phyloP scores from a whole-genome alignment of 352 stramenopile genomes.

The Pythium chondricola region DNA sequence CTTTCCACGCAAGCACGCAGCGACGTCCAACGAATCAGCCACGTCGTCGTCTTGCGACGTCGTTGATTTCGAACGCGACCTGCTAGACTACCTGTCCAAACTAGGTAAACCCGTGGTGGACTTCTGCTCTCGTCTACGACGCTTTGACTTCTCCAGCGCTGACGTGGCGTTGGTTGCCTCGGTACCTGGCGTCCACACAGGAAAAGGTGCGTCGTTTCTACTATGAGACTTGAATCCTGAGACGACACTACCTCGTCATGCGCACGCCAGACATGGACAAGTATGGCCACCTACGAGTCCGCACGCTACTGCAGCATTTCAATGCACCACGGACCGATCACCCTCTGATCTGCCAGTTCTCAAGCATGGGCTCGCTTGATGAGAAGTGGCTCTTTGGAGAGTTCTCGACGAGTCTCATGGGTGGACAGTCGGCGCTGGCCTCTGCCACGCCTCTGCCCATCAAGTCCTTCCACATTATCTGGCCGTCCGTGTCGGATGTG shows the following conservation, averaged over 20 bases:
- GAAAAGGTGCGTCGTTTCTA: slow-evolving; percentile 34
- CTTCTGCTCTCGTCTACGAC: slow-evolving; percentile 37
- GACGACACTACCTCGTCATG: background rate
- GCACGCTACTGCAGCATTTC: slow-evolving; percentile 47
- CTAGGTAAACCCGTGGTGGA: slow-evolving; percentile 34
- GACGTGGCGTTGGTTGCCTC: slow-evolving; percentile 56
- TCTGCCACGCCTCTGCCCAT: slow-evolving; percentile 25
- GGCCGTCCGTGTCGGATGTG: slow-evolving; percentile 74
- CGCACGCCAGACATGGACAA: slow-evolving; percentile 62
- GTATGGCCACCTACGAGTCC: slow-evolving; percentile 60
- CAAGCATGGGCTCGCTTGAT: slow-evolving; percentile 71
- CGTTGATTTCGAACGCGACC: slow-evolving; percentile 54
- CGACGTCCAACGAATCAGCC: background rate
- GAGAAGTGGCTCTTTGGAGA: slow-evolving; percentile 82
- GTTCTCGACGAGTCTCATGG: slow-evolving; percentile 57
- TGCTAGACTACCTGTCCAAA: slow-evolving; percentile 52
- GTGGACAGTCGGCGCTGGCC: slow-evolving; percentile 28
- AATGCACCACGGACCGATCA: slow-evolving; percentile 43
- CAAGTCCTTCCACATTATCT: slow-evolving; percentile 71
- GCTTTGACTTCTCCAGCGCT: slow-evolving; percentile 62
- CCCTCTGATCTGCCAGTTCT: slow-evolving; percentile 79
- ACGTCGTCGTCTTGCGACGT: background rate
- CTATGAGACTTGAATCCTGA: background rate
- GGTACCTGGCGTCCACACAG: slow-evolving; percentile 62
- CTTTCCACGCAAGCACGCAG: slow-evolving; percentile 45